These are phyloP conservation scores for Aspergillus incahuasiensis DNA, from an alignment of 495 filamentous ascomycete species.

Conservation along the genomic window DNA sequence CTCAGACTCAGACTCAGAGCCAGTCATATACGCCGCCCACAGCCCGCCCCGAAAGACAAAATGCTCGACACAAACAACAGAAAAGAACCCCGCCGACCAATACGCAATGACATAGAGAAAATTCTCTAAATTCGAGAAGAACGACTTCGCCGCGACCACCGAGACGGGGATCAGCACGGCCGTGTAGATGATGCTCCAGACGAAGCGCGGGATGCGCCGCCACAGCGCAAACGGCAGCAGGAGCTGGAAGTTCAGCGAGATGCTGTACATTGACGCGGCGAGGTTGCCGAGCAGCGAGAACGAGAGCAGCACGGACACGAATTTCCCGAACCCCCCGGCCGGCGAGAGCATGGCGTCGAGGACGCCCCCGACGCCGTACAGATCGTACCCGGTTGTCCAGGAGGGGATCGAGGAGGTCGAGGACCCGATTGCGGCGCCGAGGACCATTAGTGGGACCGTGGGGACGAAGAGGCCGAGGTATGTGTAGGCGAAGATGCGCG, in stretches of 20 bases:
- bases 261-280: slow-evolving; percentile 34
- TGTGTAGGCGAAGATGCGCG: slow-evolving; percentile 13
- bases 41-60: slow-evolving; percentile 35
- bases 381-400: slow-evolving; percentile 44
- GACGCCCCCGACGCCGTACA: slow-evolving; percentile 47
- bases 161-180: slow-evolving; percentile 49
- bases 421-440: slow-evolving; percentile 51
- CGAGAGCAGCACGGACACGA: slow-evolving; percentile 49
- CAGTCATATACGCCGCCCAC: slow-evolving; percentile 35
- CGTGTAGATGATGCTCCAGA: slow-evolving; percentile 47
- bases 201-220: slow-evolving; percentile 44
- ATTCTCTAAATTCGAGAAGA: slow-evolving; percentile 49
- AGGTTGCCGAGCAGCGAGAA: slow-evolving; percentile 51
- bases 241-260: slow-evolving; percentile 55
- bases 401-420: slow-evolving; percentile 24
- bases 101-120: slow-evolving; percentile 53
- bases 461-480: slow-evolving; percentile 45
- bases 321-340: slow-evolving; percentile 52
- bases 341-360: slow-evolving; percentile 50
- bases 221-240: slow-evolving; percentile 38
- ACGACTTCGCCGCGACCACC: slow-evolving; percentile 45
- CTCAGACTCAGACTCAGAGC: too few species aligned
- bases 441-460: slow-evolving; percentile 46
- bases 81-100: slow-evolving; percentile 51
- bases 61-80: slow-evolving; percentile 46